Evolutionary conservation across 192 early-diverging fungal species (phyloP).

Genomic region (Kappamyces sp.): DNA sequence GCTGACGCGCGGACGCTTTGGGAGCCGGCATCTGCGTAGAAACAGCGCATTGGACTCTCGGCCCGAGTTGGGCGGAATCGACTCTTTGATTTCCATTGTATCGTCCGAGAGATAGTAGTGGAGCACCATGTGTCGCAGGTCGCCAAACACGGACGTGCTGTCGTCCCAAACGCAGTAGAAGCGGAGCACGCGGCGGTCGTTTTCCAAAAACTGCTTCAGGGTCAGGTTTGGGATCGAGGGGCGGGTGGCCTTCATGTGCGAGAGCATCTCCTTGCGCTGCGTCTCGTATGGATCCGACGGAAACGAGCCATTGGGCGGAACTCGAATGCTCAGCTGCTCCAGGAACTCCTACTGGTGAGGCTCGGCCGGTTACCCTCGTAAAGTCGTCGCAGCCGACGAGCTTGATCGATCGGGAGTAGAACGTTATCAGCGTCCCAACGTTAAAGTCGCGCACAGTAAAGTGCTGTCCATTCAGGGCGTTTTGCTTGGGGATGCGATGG

Average conservation of each 20-base stretch:
- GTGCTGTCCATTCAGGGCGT: slow-evolving; percentile 41
- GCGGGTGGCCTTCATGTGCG: slow-evolving; percentile 45
- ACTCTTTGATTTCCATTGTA: slow-evolving; percentile 52
- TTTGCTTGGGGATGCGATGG: slow-evolving; percentile 46
- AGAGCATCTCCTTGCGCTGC: slow-evolving; percentile 35
- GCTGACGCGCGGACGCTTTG: slow-evolving; percentile 32
- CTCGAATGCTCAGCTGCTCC: slow-evolving; percentile 19
- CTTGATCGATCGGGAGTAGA: slow-evolving; percentile 55
- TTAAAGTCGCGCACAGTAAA: slow-evolving; percentile 52
- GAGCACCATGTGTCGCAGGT: slow-evolving; percentile 53
- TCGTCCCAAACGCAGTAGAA: slow-evolving; percentile 66
- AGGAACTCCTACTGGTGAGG: slow-evolving; percentile 34
- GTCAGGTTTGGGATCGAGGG: slow-evolving; percentile 29
- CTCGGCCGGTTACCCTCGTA: slow-evolving; percentile 35
- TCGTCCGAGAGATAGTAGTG: slow-evolving; percentile 60
- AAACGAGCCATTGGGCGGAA: slow-evolving; percentile 33
- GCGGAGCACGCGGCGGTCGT: slow-evolving; percentile 54
- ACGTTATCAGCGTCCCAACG: slow-evolving; percentile 47
- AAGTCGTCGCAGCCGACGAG: slow-evolving; percentile 59
- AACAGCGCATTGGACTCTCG: slow-evolving; percentile 51
- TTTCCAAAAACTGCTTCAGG: slow-evolving; percentile 55
- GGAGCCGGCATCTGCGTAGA: slow-evolving; percentile 40
- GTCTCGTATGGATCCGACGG: slow-evolving; percentile 48
- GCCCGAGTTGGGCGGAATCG: slow-evolving; percentile 47
- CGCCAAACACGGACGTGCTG: slow-evolving; percentile 47